Evolutionary conservation across 78 protist species (phyloP), one percentile per base, ranked within the genome.

Genomic region (Kipferlia bialata): DNA sequence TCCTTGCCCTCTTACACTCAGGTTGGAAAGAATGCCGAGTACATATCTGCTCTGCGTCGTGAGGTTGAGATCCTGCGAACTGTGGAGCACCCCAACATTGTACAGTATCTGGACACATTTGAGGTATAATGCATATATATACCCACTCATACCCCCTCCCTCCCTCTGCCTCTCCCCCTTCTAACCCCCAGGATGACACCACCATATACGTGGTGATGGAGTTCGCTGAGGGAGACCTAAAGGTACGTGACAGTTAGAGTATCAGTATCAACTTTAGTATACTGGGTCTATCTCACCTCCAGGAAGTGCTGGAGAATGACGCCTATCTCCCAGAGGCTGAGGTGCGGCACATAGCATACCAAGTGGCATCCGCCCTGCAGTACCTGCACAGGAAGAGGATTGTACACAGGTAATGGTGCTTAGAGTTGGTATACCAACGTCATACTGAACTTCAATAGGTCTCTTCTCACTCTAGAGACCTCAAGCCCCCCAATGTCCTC

Each of bases 121-220:
- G 91, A 87, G 53, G 86, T 89, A n/a, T n/a, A n/a, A n/a, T n/a
- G n/a, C n/a, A n/a, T n/a, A n/a, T n/a, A n/a, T n/a, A n/a, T n/a
- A n/a, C n/a, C n/a, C n/a, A n/a, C n/a, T n/a, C n/a, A n/a, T n/a
- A n/a, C n/a, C n/a, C n/a, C n/a, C n/a, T n/a, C n/a, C n/a, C n/a
- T n/a, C n/a, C n/a, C n/a, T n/a, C n/a, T n/a, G n/a, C n/a, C n/a
- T n/a, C n/a, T n/a, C n/a, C n/a, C n/a, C n/a, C n/a, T n/a, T n/a
- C n/a, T n/a, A n/a, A n/a, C n/a, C n/a, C n/a, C n/a, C n/a, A n/a
- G n/a, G n/a, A n/a, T 24, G 20, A 59, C 18, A 20, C 1, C 13
- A 89, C 85, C 3, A 63, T 92, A 37, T 37, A 45, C 26, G 71
- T 86, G 33, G 85, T 86, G n/a, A 86, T 82, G 0, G 94, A 89